Percentiles rank a stretch among this genome's conserved stretches.
phyloP scores from a whole-genome alignment of 2,329 filamentous ascomycete species.

The Daldinia eschscholtzii region DNA sequence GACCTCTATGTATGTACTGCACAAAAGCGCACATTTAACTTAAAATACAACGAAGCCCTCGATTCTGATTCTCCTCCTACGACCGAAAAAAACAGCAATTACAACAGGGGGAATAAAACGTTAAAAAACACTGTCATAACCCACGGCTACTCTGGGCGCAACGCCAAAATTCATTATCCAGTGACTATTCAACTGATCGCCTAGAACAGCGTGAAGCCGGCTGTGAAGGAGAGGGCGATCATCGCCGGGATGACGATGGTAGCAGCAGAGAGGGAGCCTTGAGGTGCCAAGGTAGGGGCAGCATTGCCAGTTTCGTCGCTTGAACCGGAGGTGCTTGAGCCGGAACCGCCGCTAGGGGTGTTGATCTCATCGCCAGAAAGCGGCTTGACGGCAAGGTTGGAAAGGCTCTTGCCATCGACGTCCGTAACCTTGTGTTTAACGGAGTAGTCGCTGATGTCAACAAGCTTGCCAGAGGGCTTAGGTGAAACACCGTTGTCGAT shows the following conservation, averaged over 20 bases:
- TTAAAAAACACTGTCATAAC: conserved; percentile 33
- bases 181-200: conserved; percentile 39
- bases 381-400: conserved; percentile 36
- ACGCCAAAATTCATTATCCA: conserved; percentile 41
- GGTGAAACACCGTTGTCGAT: conserved; percentile 81
- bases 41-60: conserved; percentile 42
- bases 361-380: conserved; percentile 36
- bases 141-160: conserved; percentile 30
- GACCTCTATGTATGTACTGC: conserved; percentile 43
- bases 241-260: conserved; percentile 39
- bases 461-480: conserved; percentile 74
- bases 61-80: conserved; percentile 10
- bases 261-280: conserved; percentile 36
- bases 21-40: conserved; percentile 39
- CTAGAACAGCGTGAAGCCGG: conserved; percentile 42
- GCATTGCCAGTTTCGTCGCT: conserved; percentile 18
- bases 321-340: conserved; percentile 14
- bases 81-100: conserved; percentile 36
- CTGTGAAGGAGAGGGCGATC: conserved; percentile 34
- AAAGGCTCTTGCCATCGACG: conserved; percentile 30
- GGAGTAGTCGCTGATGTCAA: conserved; percentile 73
- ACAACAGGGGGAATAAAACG: conserved; percentile 42
- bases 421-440: conserved; percentile 50
- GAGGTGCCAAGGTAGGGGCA: conserved; percentile 33
- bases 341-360: conserved; percentile 24